Evolutionary conservation across 2,329 filamentous ascomycete genomes (phyloP).

Genomic region (Pseudopyricularia cyperi): DNA sequence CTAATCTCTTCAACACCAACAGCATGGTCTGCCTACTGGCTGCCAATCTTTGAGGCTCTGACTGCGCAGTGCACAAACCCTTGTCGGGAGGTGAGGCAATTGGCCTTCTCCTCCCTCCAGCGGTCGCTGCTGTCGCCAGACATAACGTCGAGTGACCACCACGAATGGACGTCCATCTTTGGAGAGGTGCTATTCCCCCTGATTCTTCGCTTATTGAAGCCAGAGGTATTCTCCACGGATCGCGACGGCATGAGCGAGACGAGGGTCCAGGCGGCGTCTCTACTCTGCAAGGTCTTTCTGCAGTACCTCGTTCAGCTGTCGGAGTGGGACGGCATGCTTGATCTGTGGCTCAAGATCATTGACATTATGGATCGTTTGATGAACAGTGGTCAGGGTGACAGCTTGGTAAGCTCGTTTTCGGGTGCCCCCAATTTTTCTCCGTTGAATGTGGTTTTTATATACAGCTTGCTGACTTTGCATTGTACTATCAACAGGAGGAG

Average conservation of each 20-base stretch:
- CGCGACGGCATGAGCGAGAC: constrained; percentile 92
- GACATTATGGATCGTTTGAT: constrained; percentile 92
- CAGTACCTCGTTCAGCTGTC: constrained; percentile 81
- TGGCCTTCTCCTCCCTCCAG: constrained; percentile 78
- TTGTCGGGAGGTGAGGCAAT: constrained; percentile 80
- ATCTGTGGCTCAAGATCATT: constrained; percentile 84
- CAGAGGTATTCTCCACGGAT: constrained; percentile 87
- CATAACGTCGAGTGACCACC: constrained; percentile 68
- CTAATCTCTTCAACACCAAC: constrained; percentile 35
- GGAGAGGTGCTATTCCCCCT: constrained; percentile 86
- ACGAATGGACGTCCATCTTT: constrained; percentile 93
- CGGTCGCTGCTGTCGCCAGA: constrained; percentile 74
- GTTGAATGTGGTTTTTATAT: not conserved
- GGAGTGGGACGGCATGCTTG: constrained; percentile 78
- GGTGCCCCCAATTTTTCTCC: not conserved
- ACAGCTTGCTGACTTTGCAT: constrained; percentile 3
- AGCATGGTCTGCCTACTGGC: constrained; percentile 98
- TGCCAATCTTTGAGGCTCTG: constrained; percentile 80
- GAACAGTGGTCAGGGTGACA: constrained; percentile 88
- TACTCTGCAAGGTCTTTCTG: constrained; percentile 90
- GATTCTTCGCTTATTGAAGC: constrained; percentile 75
- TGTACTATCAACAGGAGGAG: constrained; percentile 52
- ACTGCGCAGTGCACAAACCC: constrained; percentile 88
- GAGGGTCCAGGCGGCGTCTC: constrained; percentile 75
- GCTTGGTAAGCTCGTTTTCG: constrained; percentile 46